Base-by-base conservation (phyloP, 345 rosid species). In the Mallotus nudiflorus region DNA sequence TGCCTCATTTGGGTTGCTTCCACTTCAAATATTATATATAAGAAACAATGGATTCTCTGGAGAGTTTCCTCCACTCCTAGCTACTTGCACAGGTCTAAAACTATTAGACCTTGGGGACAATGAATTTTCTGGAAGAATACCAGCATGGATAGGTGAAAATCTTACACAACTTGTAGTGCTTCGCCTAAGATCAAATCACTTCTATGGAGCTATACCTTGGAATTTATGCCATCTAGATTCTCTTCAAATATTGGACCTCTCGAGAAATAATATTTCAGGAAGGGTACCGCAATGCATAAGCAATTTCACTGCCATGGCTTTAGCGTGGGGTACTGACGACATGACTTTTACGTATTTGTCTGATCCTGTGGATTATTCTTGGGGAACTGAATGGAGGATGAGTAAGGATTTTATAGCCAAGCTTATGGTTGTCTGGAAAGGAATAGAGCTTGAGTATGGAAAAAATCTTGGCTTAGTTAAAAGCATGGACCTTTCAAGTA, bases 221-320 rank as follows among this genome's bases (percentile, higher is more conserved):
- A 33, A 68, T 3, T 13, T 73, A 11, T 73, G 74, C 55, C 25
- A 53, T 15, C 69, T 69, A 9, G 22, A 46, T 8, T 44, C 53
- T 5, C 45, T 77, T 29, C 69, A 62, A 20, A 69, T 77, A 22
- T 58, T 77, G 45, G 73, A 77, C 46, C 45, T 73, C 29, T 65
- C 74, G 14, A 22, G 18, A 2, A 77, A 77, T 51, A 67, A 54
- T 5, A 15, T 77, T 1, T 71, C 72, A 9, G 69, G 76, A 14
- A 31, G 9, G 8, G 60, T 76, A 15, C 80, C 76, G 14, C 27
- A 52, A 8, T 76, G 80, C 35, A 52, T 76, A 22, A 14, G 27
- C 42, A 66, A 76, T 35, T 25, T 66, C 37, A 71, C 53, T 52
- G 72, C 63, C 27, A 66, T 68, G 77, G 65, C 51, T 19, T 48